Percentiles rank a stretch among this genome's conserved stretches.
Evolutionary conservation across 2,329 filamentous ascomycete species (phyloP).

Genomic region (Plectosphaerella plurivora): DNA sequence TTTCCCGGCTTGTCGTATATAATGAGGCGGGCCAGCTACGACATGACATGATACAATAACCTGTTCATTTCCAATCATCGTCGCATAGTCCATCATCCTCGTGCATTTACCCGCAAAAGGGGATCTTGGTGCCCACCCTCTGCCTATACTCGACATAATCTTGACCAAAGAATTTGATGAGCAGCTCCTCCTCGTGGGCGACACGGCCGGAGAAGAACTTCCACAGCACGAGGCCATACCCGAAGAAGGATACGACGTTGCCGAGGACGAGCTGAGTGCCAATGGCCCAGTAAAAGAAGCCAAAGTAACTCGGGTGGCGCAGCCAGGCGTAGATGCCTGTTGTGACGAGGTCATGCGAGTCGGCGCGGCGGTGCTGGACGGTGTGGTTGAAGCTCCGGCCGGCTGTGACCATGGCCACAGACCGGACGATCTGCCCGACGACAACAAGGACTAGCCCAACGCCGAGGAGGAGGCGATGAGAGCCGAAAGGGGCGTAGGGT

Average conservation of each 20-base stretch:
- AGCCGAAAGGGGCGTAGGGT: conserved; percentile 41
- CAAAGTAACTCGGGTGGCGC: conserved; percentile 91
- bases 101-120: conserved; percentile 42
- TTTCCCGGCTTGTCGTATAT: neutral
- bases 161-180: conserved; percentile 78
- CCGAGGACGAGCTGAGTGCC: conserved; percentile 89
- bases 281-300: conserved; percentile 98
- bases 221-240: conserved; percentile 75
- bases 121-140: conserved; percentile 73
- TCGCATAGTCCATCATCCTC: neutral
- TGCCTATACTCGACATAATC: conserved; percentile 74
- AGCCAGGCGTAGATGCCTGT: conserved; percentile 71
- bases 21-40: no score
- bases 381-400: conserved; percentile 89
- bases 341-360: conserved; percentile 76
- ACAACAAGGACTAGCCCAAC: conserved; percentile 61
- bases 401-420: conserved; percentile 83
- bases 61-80: no score
- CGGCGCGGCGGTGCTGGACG: conserved; percentile 66
- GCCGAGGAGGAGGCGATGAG: conserved; percentile 36
- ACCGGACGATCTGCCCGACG: conserved; percentile 70
- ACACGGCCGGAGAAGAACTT: conserved; percentile 77
- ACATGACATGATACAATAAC: no score
- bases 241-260: conserved; percentile 73
- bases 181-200: conserved; percentile 68